Evolutionary conservation across 768 basidiomycete genomes (phyloP).

Genomic region (Tricholomella constricta): DNA sequence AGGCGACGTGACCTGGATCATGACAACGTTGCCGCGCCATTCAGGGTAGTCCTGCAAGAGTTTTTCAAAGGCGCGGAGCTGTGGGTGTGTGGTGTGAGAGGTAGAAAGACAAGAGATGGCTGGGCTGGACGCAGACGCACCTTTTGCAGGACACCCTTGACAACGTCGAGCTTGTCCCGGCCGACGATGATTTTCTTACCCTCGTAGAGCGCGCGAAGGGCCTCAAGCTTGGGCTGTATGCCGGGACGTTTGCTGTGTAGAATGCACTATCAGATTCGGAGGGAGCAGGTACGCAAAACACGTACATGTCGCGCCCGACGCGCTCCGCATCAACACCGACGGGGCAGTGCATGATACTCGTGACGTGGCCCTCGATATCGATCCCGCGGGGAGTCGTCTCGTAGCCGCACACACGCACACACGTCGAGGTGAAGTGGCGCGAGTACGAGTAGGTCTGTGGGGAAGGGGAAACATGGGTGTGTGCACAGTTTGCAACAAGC

Average conservation of each 20-base stretch:
- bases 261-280: too few species aligned
- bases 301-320: constrained; percentile 78
- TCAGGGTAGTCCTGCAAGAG: constrained; percentile 91
- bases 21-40: constrained; percentile 89
- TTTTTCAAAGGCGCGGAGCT: constrained; percentile 96
- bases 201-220: constrained; percentile 81
- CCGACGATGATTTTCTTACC: constrained; percentile 99
- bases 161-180: constrained; percentile 96
- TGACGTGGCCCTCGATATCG: constrained; percentile 85
- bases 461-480: neutral
- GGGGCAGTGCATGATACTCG: constrained; percentile 85
- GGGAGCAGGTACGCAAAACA: too few species aligned
- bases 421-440: constrained; percentile 92
- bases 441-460: constrained; percentile 87
- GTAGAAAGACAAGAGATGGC: neutral
- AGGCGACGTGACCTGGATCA: constrained; percentile 93
- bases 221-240: constrained; percentile 87
- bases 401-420: constrained; percentile 94
- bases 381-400: constrained; percentile 75
- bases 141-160: constrained; percentile 98
- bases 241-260: constrained; percentile 68
- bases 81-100: neutral
- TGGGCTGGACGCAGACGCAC: constrained; percentile 31
- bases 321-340: constrained; percentile 95
- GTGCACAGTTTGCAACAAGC: neutral